Percentiles rank a stretch among this genome's conserved stretches.
These are phyloP conservation scores for Penicillium sp. DNA, from an alignment of 2,329 filamentous ascomycete species.

Conservation along the genomic window DNA sequence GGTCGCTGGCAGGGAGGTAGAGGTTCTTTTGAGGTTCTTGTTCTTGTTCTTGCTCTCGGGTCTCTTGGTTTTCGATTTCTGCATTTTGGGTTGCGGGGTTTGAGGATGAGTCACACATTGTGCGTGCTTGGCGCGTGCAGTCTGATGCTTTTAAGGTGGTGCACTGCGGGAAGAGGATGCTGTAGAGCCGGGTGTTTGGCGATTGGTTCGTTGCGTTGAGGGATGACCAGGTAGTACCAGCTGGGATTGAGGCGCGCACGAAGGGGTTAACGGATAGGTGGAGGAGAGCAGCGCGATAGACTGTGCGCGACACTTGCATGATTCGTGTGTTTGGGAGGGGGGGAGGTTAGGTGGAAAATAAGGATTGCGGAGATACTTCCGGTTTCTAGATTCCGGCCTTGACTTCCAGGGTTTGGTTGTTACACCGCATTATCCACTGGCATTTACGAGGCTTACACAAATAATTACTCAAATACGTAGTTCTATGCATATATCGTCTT, in stretches of 20 bases:
- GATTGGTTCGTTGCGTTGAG: constrained; percentile 7
- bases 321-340: neutral
- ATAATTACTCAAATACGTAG: neutral
- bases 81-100: neutral
- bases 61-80: neutral
- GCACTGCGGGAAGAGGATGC: constrained; percentile 31
- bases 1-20: constrained; percentile 68
- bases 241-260: constrained; percentile 19
- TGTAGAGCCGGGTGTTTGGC: constrained; percentile 19
- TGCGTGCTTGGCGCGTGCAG: constrained; percentile 13
- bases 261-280: constrained; percentile 24
- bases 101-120: constrained; percentile 22
- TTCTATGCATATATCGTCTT: neutral
- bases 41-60: constrained; percentile 11
- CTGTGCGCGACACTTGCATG: constrained; percentile 31
- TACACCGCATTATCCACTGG: neutral
- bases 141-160: constrained; percentile 9
- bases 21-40: constrained; percentile 2
- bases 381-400: neutral
- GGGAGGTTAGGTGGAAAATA: neutral
- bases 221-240: neutral
- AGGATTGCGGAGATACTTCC: neutral
- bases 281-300: constrained; percentile 30
- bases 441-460: neutral
- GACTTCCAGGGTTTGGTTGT: neutral